Conservation (phyloP, 495 filamentous ascomycete species). For the Talaromyces borbonicus region DNA sequence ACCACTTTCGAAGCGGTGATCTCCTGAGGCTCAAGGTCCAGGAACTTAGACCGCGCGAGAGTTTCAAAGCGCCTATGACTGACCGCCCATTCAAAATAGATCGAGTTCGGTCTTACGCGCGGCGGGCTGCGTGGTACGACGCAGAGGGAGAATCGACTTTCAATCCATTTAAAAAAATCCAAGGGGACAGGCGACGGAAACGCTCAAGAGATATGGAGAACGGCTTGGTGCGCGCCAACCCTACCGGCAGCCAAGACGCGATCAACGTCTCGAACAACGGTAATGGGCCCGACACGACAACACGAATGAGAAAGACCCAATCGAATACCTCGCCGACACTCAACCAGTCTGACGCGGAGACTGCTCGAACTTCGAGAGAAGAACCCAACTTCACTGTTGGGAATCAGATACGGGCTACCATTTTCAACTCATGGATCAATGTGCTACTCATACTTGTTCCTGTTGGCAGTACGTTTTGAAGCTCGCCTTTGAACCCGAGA, state of each 20-base stretch:
- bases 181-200: background rate
- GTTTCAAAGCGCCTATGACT: background rate
- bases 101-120: constrained; percentile 34
- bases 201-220: background rate
- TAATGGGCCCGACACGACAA: background rate
- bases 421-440: constrained; percentile 81
- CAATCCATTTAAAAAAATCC: constrained; percentile 40
- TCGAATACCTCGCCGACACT: too few species aligned
- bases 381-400: constrained; percentile 50
- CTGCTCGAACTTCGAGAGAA: constrained; percentile 10
- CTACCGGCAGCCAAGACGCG: constrained; percentile 20
- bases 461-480: constrained; percentile 44
- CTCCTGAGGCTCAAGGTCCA: too few species aligned
- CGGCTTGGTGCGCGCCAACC: background rate
- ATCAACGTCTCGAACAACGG: constrained; percentile 23
- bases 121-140: constrained; percentile 38
- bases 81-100: constrained; percentile 23
- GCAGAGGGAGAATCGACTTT: constrained; percentile 29
- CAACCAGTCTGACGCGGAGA: constrained; percentile 1
- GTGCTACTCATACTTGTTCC: constrained; percentile 70
- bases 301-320: constrained; percentile 20
- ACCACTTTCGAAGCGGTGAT: too few species aligned
- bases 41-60: too few species aligned
- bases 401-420: constrained; percentile 58
- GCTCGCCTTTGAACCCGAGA: background rate